Percentiles rank a stretch among this genome's conserved stretches.
Evolutionary conservation across 805 yeast species (phyloP).

Genomic region (Sugiyamaella americana): DNA sequence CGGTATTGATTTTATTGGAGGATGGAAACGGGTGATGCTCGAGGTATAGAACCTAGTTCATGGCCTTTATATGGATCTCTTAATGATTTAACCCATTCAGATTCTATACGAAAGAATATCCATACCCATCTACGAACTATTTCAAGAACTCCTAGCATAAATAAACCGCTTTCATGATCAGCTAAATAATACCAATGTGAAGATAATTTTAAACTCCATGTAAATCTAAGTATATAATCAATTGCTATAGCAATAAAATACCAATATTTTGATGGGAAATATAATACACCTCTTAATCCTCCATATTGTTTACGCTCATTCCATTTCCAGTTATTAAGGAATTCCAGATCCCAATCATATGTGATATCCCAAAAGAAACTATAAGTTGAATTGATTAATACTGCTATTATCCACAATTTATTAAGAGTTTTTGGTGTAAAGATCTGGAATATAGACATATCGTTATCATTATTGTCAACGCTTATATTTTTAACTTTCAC

Average conservation of each 20-base stretch:
- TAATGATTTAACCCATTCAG: slow-evolving; percentile 45
- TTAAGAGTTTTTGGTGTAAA: slow-evolving; percentile 2
- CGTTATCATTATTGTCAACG: slow-evolving; percentile 18
- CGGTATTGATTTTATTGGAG: too few relatives aligned
- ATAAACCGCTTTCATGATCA: slow-evolving; percentile 50
- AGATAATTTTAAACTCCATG: slow-evolving; percentile 64
- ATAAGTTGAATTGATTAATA: slow-evolving; percentile 63
- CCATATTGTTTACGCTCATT: slow-evolving; percentile 1
- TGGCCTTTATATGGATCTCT: background rate
- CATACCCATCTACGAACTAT: slow-evolving; percentile 81
- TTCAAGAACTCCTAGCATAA: slow-evolving; percentile 66
- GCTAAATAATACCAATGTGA: slow-evolving; percentile 30
- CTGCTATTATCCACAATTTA: slow-evolving; percentile 33
- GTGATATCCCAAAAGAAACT: slow-evolving; percentile 85
- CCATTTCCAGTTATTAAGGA: slow-evolving; percentile 32
- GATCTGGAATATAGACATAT: background rate
- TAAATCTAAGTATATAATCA: slow-evolving; percentile 64
- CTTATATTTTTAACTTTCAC: slow-evolving; percentile 17
- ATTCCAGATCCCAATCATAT: slow-evolving; percentile 78
- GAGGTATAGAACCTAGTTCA: background rate
- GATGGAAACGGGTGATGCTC: too few relatives aligned
- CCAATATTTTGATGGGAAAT: slow-evolving; percentile 27
- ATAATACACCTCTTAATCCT: slow-evolving; percentile 26
- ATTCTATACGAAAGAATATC: slow-evolving; percentile 79
- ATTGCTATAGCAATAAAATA: slow-evolving; percentile 53